phyloP scores from a whole-genome alignment of 768 basidiomycete species.

The Boletus rufocinnamomeus region DNA sequence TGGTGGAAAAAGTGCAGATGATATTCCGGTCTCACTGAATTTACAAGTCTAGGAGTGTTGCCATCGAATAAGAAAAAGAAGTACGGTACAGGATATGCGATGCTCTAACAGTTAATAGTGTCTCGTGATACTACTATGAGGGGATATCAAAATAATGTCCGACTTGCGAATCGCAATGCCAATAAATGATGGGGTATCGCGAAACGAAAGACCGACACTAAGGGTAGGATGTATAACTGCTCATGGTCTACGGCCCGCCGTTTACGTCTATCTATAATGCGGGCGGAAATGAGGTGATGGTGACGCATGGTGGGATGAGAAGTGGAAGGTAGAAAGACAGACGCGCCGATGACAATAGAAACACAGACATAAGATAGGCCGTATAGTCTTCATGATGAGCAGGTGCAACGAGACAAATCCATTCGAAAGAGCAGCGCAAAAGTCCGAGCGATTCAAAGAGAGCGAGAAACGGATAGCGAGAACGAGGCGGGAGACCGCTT shows the following conservation, averaged over 20 bases:
- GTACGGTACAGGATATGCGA: slow-evolving; percentile 56
- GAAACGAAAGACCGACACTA: slow-evolving; percentile 51
- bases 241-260: slow-evolving; percentile 47
- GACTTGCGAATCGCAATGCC: slow-evolving; percentile 49
- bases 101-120: slow-evolving; percentile 65
- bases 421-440: slow-evolving; percentile 66
- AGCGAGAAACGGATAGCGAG: slow-evolving; percentile 32
- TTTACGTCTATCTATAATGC: slow-evolving; percentile 45
- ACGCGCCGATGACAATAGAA: slow-evolving; percentile 38
- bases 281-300: slow-evolving; percentile 31
- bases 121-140: slow-evolving; percentile 55
- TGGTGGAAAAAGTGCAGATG: background rate
- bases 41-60: slow-evolving; percentile 17
- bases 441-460: slow-evolving; percentile 41
- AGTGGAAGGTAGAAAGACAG: slow-evolving; percentile 18
- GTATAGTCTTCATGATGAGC: slow-evolving; percentile 48
- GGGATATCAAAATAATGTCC: slow-evolving; percentile 46
- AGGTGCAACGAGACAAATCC: slow-evolving; percentile 58
- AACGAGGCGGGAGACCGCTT: slow-evolving; percentile 18
- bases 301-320: slow-evolving; percentile 24
- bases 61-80: slow-evolving; percentile 32
- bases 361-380: slow-evolving; percentile 47
- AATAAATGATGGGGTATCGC: slow-evolving; percentile 50
- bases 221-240: slow-evolving; percentile 42
- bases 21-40: background rate